Evolutionary conservation across 371 early-diverging fungal species (phyloP).

Genomic region (Lichtheimia ornata): DNA sequence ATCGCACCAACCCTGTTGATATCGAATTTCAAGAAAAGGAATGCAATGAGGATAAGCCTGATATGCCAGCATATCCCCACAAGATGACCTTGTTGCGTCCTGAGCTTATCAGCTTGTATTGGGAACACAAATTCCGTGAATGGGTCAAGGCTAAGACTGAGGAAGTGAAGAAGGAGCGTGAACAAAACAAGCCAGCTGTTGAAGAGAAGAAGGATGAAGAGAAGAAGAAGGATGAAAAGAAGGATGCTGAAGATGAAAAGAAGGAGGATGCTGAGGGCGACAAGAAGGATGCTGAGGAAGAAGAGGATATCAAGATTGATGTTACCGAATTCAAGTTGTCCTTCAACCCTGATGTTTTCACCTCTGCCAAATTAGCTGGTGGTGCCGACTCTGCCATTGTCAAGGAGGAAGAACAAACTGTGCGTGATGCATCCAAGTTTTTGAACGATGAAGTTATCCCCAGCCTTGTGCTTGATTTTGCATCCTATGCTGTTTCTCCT

Average conservation of each 20-base stretch:
- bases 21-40: conserved; percentile 82
- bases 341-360: conserved; percentile 86
- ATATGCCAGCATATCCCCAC: conserved; percentile 84
- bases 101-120: conserved; percentile 85
- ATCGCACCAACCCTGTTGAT: conserved; percentile 89
- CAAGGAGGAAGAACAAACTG: conserved; percentile 51
- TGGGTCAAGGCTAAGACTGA: conserved; percentile 63
- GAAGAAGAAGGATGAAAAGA: conserved; percentile 41
- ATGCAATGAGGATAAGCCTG: conserved; percentile 46
- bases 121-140: conserved; percentile 76
- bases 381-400: conserved; percentile 25
- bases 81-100: conserved; percentile 83
- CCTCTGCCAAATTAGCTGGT: conserved; percentile 41
- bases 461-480: conserved; percentile 75
- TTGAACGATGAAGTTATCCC: conserved; percentile 71
- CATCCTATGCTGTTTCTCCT: conserved; percentile 73
- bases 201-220: conserved; percentile 20
- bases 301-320: conserved; percentile 57
- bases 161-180: conserved; percentile 57
- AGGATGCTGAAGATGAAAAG: conserved; percentile 33
- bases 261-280: conserved; percentile 35
- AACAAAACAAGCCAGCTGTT: conserved; percentile 44
- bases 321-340: conserved; percentile 68
- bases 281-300: conserved; percentile 38
- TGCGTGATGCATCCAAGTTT: conserved; percentile 81